phyloP scores from a whole-genome alignment of 257 asterid genomes.

The Plantago ovata region DNA sequence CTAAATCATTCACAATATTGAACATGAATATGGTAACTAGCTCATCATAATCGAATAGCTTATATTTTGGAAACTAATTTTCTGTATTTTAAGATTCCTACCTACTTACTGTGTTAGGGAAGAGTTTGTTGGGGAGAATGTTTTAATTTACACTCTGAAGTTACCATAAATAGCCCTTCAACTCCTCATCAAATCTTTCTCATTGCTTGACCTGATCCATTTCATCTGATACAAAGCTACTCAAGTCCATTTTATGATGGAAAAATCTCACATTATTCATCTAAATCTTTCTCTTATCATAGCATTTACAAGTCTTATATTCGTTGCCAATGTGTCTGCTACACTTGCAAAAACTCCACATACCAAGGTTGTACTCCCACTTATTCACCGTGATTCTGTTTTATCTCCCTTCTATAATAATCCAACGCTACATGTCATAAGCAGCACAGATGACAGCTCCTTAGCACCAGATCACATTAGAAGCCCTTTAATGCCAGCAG shows the following conservation, averaged over 20 bases:
- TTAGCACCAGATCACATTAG: constrained; percentile 9
- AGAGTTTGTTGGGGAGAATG: constrained; percentile 18
- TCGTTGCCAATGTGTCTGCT: not conserved
- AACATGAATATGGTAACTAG: too few species aligned
- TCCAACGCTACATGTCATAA: not conserved
- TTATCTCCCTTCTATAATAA: not conserved
- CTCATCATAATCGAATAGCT: not conserved
- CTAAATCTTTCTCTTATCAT: not conserved
- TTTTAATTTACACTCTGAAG: too few species aligned
- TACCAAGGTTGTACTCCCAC: not conserved
- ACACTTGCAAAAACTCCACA: not conserved
- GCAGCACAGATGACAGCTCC: too few species aligned
- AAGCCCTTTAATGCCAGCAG: constrained; percentile 11
- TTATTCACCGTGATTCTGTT: constrained; percentile 19
- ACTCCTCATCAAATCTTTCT: too few species aligned
- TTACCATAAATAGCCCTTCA: too few species aligned
- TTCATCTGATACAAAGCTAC: not conserved
- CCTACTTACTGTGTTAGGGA: too few species aligned
- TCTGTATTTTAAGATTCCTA: not conserved
- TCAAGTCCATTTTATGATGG: not conserved
- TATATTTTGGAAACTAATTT: not conserved
- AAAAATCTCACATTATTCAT: constrained; percentile 6
- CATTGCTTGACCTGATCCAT: too few species aligned
- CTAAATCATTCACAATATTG: too few species aligned
- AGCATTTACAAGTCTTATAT: constrained; percentile 13